Evolutionary conservation across 495 filamentous ascomycete species (phyloP).

Genomic region (Aspergillus cavernicola): DNA sequence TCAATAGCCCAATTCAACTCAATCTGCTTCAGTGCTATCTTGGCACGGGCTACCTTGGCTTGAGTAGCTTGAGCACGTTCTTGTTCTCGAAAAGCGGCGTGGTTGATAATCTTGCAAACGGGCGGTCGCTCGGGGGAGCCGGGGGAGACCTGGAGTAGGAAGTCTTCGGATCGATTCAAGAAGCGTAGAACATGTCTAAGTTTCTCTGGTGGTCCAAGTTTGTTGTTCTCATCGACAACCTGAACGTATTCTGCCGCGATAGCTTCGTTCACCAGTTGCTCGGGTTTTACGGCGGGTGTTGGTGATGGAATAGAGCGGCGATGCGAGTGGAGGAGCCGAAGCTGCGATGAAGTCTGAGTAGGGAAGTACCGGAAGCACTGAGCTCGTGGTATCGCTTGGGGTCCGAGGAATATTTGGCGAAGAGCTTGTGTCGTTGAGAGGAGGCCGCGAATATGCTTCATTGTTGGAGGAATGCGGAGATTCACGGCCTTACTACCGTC

Average conservation of each 20-base stretch:
- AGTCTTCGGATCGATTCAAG: slow-evolving; percentile 48
- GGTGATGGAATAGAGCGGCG: slow-evolving; percentile 8
- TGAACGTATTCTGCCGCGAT: slow-evolving; percentile 52
- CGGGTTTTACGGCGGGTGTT: slow-evolving; percentile 6
- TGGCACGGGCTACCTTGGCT: slow-evolving; percentile 34
- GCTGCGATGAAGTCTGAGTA: slow-evolving; percentile 11
- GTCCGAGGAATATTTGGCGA: slow-evolving; percentile 32
- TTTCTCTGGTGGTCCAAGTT: slow-evolving; percentile 42
- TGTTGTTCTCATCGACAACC: slow-evolving; percentile 49
- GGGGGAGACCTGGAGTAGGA: slow-evolving; percentile 55
- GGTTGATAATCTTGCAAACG: slow-evolving; percentile 65
- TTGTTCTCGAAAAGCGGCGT: slow-evolving; percentile 36
- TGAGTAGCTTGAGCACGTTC: slow-evolving; percentile 43
- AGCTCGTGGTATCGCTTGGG: slow-evolving; percentile 17
- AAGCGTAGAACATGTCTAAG: slow-evolving; percentile 41
- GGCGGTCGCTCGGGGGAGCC: slow-evolving; percentile 33
- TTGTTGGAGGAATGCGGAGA: slow-evolving; percentile 13
- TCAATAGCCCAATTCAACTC: slow-evolving; percentile 86
- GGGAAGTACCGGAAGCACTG: slow-evolving; percentile 14
- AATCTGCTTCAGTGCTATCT: slow-evolving; percentile 56
- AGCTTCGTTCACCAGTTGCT: slow-evolving; percentile 44
- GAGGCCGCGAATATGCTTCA: slow-evolving; percentile 40
- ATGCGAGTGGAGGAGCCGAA: slow-evolving; percentile 11
- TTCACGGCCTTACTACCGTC: no score
- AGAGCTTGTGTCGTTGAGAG: slow-evolving; percentile 37